These are phyloP conservation scores for Shiraia bambusicola DNA, from an alignment of 2,329 filamentous ascomycete genomes.

Conservation along the genomic window DNA sequence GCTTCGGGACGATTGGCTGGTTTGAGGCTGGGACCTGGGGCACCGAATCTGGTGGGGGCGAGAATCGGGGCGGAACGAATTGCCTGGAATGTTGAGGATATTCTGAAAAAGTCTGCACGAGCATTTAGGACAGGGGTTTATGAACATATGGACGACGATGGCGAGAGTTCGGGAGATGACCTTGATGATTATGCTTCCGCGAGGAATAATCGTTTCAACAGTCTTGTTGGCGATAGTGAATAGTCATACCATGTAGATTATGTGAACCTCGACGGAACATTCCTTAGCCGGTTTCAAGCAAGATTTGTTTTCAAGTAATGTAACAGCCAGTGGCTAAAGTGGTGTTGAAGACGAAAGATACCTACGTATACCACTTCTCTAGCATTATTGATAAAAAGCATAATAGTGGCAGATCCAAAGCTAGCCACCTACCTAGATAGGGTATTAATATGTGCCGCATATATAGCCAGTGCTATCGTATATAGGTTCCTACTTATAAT, in stretches of 20 bases:
- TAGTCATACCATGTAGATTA: neutral
- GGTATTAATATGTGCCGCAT: too few relatives aligned
- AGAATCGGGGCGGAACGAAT: slow-evolving; percentile 72
- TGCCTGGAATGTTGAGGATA: slow-evolving; percentile 67
- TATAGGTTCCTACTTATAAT: too few relatives aligned
- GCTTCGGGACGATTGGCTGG: slow-evolving; percentile 68
- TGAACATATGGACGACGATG: slow-evolving; percentile 10
- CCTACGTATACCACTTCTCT: too few relatives aligned
- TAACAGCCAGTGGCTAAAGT: too few relatives aligned
- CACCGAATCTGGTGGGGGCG: slow-evolving; percentile 72
- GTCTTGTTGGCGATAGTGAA: slow-evolving; percentile 20
- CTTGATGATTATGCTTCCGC: slow-evolving; percentile 41
- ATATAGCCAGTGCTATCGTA: too few relatives aligned
- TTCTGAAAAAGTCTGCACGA: slow-evolving; percentile 42
- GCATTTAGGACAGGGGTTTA: slow-evolving; percentile 5
- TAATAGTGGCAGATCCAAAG: too few relatives aligned
- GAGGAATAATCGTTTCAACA: slow-evolving; percentile 47
- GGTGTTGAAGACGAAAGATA: too few relatives aligned
- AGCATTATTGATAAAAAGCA: too few relatives aligned
- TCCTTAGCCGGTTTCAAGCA: too few relatives aligned
- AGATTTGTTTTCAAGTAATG: too few relatives aligned
- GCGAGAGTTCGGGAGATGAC: slow-evolving; percentile 17
- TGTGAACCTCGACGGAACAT: too few relatives aligned
- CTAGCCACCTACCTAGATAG: too few relatives aligned
- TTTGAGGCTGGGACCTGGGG: slow-evolving; percentile 69